Evolutionary conservation across 306 rosid genomes (phyloP).

Genomic region (Cucurbita maxima): DNA sequence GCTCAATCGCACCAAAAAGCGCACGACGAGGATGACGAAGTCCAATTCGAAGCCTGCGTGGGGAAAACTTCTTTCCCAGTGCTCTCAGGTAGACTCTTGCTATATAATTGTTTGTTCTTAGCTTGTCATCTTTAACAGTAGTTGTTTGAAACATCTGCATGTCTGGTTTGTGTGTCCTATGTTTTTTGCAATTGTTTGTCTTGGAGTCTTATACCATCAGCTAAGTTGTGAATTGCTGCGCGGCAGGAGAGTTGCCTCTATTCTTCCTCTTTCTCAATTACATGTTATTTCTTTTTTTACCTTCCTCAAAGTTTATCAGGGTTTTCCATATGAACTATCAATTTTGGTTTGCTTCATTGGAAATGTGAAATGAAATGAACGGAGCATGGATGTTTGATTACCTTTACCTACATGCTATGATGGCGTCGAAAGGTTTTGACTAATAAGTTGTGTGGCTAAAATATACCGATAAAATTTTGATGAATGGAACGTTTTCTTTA

Average conservation of each 20-base stretch:
- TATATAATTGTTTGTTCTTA: not conserved
- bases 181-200: not conserved
- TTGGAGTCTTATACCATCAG: not conserved
- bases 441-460: not conserved
- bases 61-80: slow-evolving; percentile 93
- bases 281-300: not conserved
- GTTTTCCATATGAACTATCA: not conserved
- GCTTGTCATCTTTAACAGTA: not conserved
- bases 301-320: not conserved
- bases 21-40: slow-evolving; percentile 26
- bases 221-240: not conserved
- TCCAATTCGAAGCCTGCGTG: slow-evolving; percentile 36
- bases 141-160: not conserved
- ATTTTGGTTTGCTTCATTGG: not conserved
- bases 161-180: not conserved
- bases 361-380: not conserved
- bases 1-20: slow-evolving; percentile 37
- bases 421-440: not conserved
- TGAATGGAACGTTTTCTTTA: not conserved
- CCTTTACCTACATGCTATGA: not conserved
- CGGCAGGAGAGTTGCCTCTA: not conserved
- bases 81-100: slow-evolving; percentile 50
- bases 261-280: not conserved
- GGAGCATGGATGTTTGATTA: not conserved
- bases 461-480: not conserved